These are phyloP conservation scores for Suhomyces bribrorum DNA, from an alignment of 1,139 yeast species.

Conservation along the genomic window DNA sequence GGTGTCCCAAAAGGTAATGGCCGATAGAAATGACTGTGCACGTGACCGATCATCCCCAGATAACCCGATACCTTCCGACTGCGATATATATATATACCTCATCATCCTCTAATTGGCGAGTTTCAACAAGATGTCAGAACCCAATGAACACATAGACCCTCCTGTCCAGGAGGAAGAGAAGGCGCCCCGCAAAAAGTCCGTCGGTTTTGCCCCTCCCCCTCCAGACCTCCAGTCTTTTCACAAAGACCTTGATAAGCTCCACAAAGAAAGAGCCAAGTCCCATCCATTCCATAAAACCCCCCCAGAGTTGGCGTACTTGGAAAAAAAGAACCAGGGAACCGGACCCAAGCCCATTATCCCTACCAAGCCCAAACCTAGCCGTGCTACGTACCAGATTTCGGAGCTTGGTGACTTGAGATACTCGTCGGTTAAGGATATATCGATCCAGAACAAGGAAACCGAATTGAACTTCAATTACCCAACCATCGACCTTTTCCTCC, in stretches of 20 bases:
- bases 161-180: background rate
- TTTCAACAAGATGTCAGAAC: slow-evolving; percentile 2
- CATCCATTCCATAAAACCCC: slow-evolving; percentile 47
- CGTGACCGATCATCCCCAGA: no score
- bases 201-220: slow-evolving; percentile 46
- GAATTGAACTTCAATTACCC: slow-evolving; percentile 47
- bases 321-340: slow-evolving; percentile 30
- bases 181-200: slow-evolving; percentile 26
- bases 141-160: background rate
- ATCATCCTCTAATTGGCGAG: background rate
- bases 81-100: background rate
- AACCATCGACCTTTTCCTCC: slow-evolving; percentile 37
- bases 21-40: no score
- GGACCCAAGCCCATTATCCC: slow-evolving; percentile 21
- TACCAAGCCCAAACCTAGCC: slow-evolving; percentile 1
- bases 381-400: slow-evolving; percentile 5
- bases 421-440: slow-evolving; percentile 42
- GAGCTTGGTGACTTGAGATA: slow-evolving; percentile 34
- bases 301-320: slow-evolving; percentile 43
- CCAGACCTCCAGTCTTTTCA: slow-evolving; percentile 43
- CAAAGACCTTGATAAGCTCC: slow-evolving; percentile 25
- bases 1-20: no score
- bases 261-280: slow-evolving; percentile 27
- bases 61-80: background rate
- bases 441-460: slow-evolving; percentile 44